phyloP scores from a whole-genome alignment of 2,329 filamentous ascomycete genomes.

The Colletotrichum brevisporum region DNA sequence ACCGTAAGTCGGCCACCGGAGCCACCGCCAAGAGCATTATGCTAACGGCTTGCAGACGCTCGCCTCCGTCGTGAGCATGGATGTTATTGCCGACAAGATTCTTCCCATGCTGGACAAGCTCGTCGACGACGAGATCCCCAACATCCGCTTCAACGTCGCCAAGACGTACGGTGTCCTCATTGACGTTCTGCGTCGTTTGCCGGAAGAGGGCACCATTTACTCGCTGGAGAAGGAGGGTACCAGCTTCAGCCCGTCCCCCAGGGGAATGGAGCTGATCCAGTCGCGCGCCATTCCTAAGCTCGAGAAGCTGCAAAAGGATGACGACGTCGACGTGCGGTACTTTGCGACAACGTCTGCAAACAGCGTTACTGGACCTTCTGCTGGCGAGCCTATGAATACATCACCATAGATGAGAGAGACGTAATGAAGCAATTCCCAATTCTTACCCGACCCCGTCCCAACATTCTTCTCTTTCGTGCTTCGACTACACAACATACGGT shows the following conservation, averaged over 20 bases:
- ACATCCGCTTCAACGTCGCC: slow-evolving; percentile 99
- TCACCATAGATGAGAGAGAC: slow-evolving; percentile 70
- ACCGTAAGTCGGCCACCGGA: slow-evolving; percentile 76
- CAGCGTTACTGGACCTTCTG: slow-evolving; percentile 62
- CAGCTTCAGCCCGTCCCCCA: slow-evolving; percentile 74
- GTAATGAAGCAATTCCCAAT: slow-evolving; percentile 70
- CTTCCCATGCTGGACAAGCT: slow-evolving; percentile 97
- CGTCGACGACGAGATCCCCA: slow-evolving; percentile 93
- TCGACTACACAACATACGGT: slow-evolving; percentile 19
- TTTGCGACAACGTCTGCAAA: slow-evolving; percentile 93
- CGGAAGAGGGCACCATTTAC: slow-evolving; percentile 88
- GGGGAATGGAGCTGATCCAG: slow-evolving; percentile 85
- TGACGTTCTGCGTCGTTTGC: slow-evolving; percentile 90
- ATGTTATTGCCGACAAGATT: slow-evolving; percentile 93
- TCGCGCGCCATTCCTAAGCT: slow-evolving; percentile 90
- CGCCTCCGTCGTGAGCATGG: slow-evolving; percentile 90
- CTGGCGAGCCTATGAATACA: slow-evolving; percentile 75
- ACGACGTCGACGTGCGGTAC: slow-evolving; percentile 97
- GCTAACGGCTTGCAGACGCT: slow-evolving; percentile 77
- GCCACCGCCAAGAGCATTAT: slow-evolving; percentile 30
- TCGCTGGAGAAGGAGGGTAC: slow-evolving; percentile 84
- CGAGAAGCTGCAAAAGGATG: slow-evolving; percentile 96
- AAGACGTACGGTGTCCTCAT: slow-evolving; percentile 96
- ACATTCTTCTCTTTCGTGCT: slow-evolving; percentile 30
- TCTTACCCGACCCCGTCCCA: slow-evolving; percentile 30